A percentile compares a stretch with the other conserved stretches of the same genome.
phyloP scores from a whole-genome alignment of 805 yeast genomes.

The Metschnikowia cerradonensis region DNA sequence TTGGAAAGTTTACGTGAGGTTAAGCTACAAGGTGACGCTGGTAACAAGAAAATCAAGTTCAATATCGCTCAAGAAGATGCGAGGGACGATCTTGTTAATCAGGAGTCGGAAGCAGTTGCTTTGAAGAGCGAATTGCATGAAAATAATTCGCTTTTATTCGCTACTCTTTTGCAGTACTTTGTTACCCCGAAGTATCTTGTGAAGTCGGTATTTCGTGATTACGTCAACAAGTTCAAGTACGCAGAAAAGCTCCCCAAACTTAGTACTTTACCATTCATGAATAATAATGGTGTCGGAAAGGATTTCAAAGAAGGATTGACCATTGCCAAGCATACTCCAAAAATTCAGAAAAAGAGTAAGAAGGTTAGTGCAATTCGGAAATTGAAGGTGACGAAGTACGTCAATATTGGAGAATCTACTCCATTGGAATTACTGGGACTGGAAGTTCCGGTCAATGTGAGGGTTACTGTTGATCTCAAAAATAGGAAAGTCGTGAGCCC shows the following conservation, averaged over 20 bases:
- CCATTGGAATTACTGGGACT: slow-evolving; percentile 51
- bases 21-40: slow-evolving; percentile 21
- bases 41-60: slow-evolving; percentile 31
- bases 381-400: slow-evolving; percentile 60
- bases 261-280: slow-evolving; percentile 72
- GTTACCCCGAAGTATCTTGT: slow-evolving; percentile 81
- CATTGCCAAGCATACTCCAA: slow-evolving; percentile 39
- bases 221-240: slow-evolving; percentile 46
- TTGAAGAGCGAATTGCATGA: slow-evolving; percentile 16
- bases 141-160: slow-evolving; percentile 50
- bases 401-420: slow-evolving; percentile 66
- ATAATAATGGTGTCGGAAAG: slow-evolving; percentile 32
- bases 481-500: slow-evolving; percentile 66
- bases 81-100: slow-evolving; percentile 10
- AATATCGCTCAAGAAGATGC: slow-evolving; percentile 28
- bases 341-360: slow-evolving; percentile 40
- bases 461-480: slow-evolving; percentile 74
- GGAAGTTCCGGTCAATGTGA: slow-evolving; percentile 69
- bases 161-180: slow-evolving; percentile 70
- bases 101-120: slow-evolving; percentile 14
- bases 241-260: slow-evolving; percentile 72
- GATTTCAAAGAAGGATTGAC: slow-evolving; percentile 63
- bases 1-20: slow-evolving; percentile 20
- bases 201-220: slow-evolving; percentile 54
- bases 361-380: slow-evolving; percentile 36